phyloP scores from a whole-genome alignment of 2,329 filamentous ascomycete species.

The Fusarium hostae region DNA sequence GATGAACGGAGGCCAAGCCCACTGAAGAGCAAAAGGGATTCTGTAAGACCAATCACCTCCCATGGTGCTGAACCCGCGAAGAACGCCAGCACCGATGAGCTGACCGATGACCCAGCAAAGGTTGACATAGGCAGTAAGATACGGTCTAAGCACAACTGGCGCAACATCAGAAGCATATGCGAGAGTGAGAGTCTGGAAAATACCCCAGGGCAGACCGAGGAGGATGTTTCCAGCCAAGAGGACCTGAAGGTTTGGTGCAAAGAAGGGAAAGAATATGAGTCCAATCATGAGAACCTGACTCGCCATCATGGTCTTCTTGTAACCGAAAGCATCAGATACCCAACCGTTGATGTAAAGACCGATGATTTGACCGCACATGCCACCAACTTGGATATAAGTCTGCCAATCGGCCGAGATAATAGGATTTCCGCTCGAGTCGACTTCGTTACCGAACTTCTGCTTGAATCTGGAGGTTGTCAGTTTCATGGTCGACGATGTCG shows the following conservation, averaged over 20 bases:
- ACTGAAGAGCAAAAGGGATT: constrained; percentile 61
- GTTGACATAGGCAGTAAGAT: constrained; percentile 60
- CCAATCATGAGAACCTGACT: constrained; percentile 50
- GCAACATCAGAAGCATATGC: constrained; percentile 61
- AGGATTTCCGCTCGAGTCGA: constrained; percentile 9
- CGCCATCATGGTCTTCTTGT: constrained; percentile 49
- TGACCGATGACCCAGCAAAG: constrained; percentile 63
- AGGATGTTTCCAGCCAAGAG: constrained; percentile 58
- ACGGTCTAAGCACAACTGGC: constrained; percentile 56
- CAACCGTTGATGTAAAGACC: constrained; percentile 27
- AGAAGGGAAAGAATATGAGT: constrained; percentile 62
- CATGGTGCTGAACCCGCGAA: constrained; percentile 53
- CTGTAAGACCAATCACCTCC: constrained; percentile 58
- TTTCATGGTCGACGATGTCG: constrained; percentile 35
- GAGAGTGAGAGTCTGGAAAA: constrained; percentile 59
- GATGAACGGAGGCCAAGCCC: constrained; percentile 57
- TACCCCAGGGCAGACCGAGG: constrained; percentile 59
- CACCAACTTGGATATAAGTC: constrained; percentile 24
- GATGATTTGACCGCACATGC: constrained; percentile 21
- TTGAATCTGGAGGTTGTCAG: constrained; percentile 6
- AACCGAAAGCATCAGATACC: constrained; percentile 15
- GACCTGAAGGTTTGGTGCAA: constrained; percentile 54
- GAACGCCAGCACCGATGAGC: constrained; percentile 54
- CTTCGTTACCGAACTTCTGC: constrained; percentile 22
- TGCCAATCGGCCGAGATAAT: constrained; percentile 23